Conservation (phyloP, 1,139 yeast species). For the Suhomyces kunorum region DNA sequence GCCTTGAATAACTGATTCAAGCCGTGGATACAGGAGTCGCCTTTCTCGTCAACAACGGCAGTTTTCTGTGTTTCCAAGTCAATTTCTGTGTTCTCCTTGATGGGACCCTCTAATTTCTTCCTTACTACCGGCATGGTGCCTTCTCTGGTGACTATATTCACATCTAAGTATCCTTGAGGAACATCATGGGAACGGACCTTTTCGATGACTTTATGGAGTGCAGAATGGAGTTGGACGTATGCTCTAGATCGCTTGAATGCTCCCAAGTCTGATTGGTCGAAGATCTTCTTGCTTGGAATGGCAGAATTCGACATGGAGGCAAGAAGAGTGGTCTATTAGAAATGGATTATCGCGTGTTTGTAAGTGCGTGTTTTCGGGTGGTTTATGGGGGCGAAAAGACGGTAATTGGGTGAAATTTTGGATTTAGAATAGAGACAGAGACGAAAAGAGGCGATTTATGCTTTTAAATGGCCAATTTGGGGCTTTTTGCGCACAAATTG, state of each 20-base stretch:
- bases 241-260: slow-evolving; percentile 34
- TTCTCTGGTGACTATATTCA: slow-evolving; percentile 25
- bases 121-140: slow-evolving; percentile 1
- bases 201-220: slow-evolving; percentile 25
- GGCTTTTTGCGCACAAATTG: too few relatives aligned
- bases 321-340: neutral
- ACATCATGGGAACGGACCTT: slow-evolving; percentile 33
- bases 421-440: too few relatives aligned
- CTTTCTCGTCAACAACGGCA: neutral
- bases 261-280: slow-evolving; percentile 29
- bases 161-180: slow-evolving; percentile 28
- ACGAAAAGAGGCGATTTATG: too few relatives aligned
- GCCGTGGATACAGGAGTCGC: neutral
- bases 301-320: slow-evolving; percentile 1
- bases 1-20: slow-evolving; percentile 1
- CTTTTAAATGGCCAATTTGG: too few relatives aligned
- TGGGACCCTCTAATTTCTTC: slow-evolving; percentile 7
- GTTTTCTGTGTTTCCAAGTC: neutral
- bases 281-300: slow-evolving; percentile 35
- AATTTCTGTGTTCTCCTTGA: neutral
- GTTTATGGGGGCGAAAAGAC: neutral
- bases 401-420: too few relatives aligned
- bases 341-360: neutral
- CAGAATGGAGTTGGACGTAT: slow-evolving; percentile 25
- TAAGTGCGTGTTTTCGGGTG: neutral